phyloP scores from a whole-genome alignment of 345 rosid genomes.

The Hypericum androsaemum region DNA sequence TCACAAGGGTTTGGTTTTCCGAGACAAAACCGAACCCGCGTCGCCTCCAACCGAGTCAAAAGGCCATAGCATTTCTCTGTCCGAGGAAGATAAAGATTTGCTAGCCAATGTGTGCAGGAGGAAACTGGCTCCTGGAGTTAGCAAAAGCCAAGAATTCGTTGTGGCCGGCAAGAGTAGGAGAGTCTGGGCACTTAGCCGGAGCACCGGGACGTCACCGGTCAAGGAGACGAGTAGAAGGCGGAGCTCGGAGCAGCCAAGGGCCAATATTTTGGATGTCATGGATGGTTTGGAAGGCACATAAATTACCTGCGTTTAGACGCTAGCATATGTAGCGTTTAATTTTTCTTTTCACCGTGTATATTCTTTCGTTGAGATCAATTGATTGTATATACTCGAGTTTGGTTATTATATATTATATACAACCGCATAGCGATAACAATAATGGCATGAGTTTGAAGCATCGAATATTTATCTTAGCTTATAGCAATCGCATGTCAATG shows the following conservation, averaged over 20 bases:
- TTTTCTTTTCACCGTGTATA: not conserved
- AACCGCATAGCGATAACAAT: too few species aligned
- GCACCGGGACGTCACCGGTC: constrained; percentile 58
- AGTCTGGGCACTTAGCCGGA: constrained; percentile 43
- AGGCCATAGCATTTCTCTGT: constrained; percentile 30
- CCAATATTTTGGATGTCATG: constrained; percentile 16
- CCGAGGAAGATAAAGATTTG: constrained; percentile 52
- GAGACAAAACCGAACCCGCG: constrained; percentile 27
- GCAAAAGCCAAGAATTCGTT: constrained; percentile 76
- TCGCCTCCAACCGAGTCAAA: constrained; percentile 21
- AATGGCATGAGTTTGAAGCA: too few species aligned
- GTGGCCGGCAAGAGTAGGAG: constrained; percentile 23
- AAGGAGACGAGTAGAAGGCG: constrained; percentile 6
- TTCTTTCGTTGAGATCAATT: too few species aligned
- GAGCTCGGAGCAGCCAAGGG: not conserved
- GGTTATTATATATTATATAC: too few species aligned
- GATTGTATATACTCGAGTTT: too few species aligned
- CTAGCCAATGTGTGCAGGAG: constrained; percentile 36
- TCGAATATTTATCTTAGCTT: too few species aligned
- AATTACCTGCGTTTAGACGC: not conserved
- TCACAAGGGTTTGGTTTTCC: constrained; percentile 16
- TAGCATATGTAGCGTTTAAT: not conserved
- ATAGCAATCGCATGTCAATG: too few species aligned
- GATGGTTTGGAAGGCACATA: constrained; percentile 14
- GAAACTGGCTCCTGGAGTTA: constrained; percentile 43